Conservation (phyloP, 352 stramenopile genomes). For the Thalassiosira mediterranea region DNA sequence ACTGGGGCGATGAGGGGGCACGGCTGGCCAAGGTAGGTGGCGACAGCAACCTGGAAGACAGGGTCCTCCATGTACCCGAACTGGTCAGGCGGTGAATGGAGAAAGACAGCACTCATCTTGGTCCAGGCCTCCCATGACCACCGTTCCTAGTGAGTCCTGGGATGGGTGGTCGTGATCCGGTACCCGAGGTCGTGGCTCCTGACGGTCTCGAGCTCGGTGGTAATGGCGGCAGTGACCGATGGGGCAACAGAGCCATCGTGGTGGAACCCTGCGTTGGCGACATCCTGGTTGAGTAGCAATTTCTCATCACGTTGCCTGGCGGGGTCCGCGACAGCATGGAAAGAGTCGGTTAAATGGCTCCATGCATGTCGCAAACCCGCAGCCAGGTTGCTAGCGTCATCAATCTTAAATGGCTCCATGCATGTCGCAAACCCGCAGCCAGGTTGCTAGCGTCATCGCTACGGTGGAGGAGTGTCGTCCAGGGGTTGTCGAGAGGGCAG, state of each 20-base stretch:
- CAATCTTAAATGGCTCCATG: slow-evolving; percentile 20
- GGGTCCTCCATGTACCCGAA: slow-evolving; percentile 9
- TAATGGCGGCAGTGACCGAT: slow-evolving; percentile 10
- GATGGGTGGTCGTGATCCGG: not conserved
- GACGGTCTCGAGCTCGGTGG: slow-evolving; percentile 6
- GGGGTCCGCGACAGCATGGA: slow-evolving; percentile 5
- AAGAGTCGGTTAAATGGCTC: slow-evolving; percentile 18
- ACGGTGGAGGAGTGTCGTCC: not conserved
- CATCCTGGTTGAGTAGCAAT: slow-evolving; percentile 5
- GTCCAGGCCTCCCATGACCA: slow-evolving; percentile 13
- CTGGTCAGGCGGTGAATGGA: slow-evolving; percentile 18
- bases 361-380: slow-evolving; percentile 2
- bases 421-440: not conserved
- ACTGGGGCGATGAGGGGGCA: slow-evolving; percentile 11
- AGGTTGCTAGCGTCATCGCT: not conserved
- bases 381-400: not conserved
- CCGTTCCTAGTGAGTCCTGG: slow-evolving; percentile 5
- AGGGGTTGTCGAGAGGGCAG: not conserved
- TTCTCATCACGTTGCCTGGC: not conserved
- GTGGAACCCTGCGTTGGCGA: not conserved
- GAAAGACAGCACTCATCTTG: not conserved
- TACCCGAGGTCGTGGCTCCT: not conserved
- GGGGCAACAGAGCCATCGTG: not conserved
- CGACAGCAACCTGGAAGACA: slow-evolving; percentile 4
- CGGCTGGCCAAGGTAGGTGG: slow-evolving; percentile 19